These are phyloP conservation scores for Leucaena leucocephala DNA, from an alignment of 306 rosid species.

Conservation along the genomic window DNA sequence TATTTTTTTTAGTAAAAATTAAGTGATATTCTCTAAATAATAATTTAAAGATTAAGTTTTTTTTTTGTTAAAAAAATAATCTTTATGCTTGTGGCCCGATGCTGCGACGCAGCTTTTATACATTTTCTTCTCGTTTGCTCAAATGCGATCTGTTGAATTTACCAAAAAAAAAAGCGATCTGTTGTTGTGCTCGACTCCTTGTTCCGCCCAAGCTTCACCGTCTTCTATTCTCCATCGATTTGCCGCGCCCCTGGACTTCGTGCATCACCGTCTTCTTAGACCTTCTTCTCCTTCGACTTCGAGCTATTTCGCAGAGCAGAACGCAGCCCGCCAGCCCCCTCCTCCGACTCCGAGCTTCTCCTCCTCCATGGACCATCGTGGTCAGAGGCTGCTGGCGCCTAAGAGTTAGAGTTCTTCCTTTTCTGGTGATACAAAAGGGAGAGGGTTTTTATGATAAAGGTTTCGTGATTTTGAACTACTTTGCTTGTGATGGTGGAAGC, in stretches of 20 bases:
- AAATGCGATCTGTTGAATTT: no score
- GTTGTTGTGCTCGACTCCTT: no score
- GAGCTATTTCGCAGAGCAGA: background rate
- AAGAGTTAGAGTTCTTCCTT: background rate
- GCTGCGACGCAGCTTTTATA: no score
- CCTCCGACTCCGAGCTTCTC: background rate
- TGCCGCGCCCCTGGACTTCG: background rate
- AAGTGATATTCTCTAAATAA: no score
- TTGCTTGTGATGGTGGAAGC: conserved; percentile 43
- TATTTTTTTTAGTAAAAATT: no score
- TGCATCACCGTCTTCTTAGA: background rate
- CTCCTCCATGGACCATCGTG: background rate
- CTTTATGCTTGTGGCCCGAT: no score
- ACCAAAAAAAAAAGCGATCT: no score
- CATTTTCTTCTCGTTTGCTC: no score
- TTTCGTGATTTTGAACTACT: background rate
- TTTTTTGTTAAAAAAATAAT: no score
- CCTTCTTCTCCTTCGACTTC: background rate
- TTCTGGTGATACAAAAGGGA: background rate
- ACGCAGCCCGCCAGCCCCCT: background rate
- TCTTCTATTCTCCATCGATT: background rate
- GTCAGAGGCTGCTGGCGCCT: conserved; percentile 26
- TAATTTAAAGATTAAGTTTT: no score
- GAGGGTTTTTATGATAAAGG: background rate
- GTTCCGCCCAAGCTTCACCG: no score